phyloP scores from a whole-genome alignment of 768 basidiomycete genomes.

The Lactifluus hygrophoroides region DNA sequence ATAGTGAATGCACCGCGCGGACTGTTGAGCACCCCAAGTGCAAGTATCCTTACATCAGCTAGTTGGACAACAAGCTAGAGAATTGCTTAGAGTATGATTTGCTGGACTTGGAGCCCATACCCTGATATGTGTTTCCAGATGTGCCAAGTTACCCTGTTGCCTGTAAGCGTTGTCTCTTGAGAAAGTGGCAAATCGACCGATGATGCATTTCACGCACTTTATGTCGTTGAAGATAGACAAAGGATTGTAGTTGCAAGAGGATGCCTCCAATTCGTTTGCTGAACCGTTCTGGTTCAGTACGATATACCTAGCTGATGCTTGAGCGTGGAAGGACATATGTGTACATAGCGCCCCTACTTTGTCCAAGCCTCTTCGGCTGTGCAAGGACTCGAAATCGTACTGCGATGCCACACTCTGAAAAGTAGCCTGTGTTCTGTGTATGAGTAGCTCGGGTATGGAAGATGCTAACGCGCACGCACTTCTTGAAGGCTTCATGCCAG shows the following conservation, averaged over 20 bases:
- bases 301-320: constrained; percentile 46
- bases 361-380: constrained; percentile 80
- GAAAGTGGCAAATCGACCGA: background rate
- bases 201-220: constrained; percentile 42
- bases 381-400: constrained; percentile 55
- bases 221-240: constrained; percentile 61
- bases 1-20: constrained; percentile 48
- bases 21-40: constrained; percentile 54
- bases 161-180: constrained; percentile 29
- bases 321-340: background rate
- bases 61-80: constrained; percentile 59
- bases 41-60: constrained; percentile 63
- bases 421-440: constrained; percentile 38
- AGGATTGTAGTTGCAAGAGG: constrained; percentile 64
- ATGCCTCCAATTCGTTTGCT: constrained; percentile 59
- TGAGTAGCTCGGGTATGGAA: constrained; percentile 6
- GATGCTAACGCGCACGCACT: constrained; percentile 35
- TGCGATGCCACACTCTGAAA: constrained; percentile 61
- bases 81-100: background rate
- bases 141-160: constrained; percentile 57
- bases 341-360: constrained; percentile 37
- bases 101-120: constrained; percentile 33
- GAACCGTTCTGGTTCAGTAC: constrained; percentile 68
- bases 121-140: constrained; percentile 56
- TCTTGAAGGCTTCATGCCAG: constrained; percentile 62